phyloP scores from a whole-genome alignment of 1,284 basidiomycete species.

The Ganoderma lingzhi region DNA sequence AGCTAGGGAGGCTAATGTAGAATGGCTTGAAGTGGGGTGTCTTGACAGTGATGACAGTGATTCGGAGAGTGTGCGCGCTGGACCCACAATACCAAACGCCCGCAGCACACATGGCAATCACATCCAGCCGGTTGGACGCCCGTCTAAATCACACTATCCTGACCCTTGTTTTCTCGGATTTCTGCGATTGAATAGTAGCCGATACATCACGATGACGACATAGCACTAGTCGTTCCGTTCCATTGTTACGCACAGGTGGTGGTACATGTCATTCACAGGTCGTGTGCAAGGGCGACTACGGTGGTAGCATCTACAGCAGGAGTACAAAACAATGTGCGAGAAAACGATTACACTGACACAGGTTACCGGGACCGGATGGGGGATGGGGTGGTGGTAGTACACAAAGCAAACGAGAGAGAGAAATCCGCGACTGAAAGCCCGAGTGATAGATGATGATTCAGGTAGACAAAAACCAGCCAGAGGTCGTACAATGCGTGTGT shows the following conservation, averaged over 20 bases:
- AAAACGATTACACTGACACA: background rate
- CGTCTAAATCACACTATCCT: background rate
- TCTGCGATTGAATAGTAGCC: background rate
- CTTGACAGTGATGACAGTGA: slow-evolving; percentile 14
- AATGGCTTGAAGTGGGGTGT: slow-evolving; percentile 7
- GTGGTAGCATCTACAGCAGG: slow-evolving; percentile 13
- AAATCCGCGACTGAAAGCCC: background rate
- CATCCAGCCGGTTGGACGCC: background rate
- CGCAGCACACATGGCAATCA: slow-evolving; percentile 3
- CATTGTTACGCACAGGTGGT: background rate
- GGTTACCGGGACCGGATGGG: background rate
- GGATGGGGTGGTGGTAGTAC: background rate
- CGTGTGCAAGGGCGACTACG: background rate
- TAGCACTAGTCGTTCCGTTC: background rate
- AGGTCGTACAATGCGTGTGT: background rate
- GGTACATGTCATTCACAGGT: slow-evolving; percentile 7
- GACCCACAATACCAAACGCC: slow-evolving; percentile 29
- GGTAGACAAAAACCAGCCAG: background rate
- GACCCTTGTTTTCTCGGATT: background rate
- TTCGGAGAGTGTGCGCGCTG: background rate
- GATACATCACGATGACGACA: background rate
- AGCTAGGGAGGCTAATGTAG: background rate
- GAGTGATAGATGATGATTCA: slow-evolving; percentile 7
- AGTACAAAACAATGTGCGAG: slow-evolving; percentile 7
- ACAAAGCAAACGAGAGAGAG: background rate